Evolutionary conservation across 306 rosid genomes (phyloP).

Genomic region (Adenanthera pavonina): DNA sequence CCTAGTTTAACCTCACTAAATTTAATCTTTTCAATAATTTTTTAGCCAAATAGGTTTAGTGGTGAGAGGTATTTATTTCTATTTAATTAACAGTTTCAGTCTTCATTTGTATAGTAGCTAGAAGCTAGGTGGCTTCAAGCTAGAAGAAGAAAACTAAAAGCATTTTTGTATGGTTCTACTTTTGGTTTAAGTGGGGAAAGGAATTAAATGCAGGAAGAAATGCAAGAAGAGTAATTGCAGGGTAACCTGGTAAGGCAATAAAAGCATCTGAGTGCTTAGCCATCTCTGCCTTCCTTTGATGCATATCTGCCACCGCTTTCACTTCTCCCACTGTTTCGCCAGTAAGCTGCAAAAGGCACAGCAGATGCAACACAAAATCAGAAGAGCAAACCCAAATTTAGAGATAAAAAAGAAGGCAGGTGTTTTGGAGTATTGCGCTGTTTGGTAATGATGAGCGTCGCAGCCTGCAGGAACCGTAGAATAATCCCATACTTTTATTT

Average conservation of each 20-base stretch:
- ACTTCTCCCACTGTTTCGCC: slow-evolving; percentile 99
- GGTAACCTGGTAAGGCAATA: slow-evolving; percentile 97
- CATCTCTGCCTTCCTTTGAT: slow-evolving; percentile 99
- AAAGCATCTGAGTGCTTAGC: slow-evolving; percentile 98
- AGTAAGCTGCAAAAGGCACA: slow-evolving; percentile 73
- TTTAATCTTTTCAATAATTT: not conserved
- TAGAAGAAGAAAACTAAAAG: slow-evolving; percentile 28
- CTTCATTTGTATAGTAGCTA: not conserved
- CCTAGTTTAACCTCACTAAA: not conserved
- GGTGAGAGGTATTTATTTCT: not conserved
- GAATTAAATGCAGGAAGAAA: slow-evolving; percentile 6
- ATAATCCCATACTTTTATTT: slow-evolving; percentile 23
- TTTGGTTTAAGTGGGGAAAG: slow-evolving; percentile 18
- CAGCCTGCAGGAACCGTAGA: slow-evolving; percentile 47
- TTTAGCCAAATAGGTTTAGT: not conserved
- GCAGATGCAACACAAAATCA: slow-evolving; percentile 41
- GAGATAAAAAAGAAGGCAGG: slow-evolving; percentile 27
- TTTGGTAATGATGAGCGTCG: slow-evolving; percentile 59
- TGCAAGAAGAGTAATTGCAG: slow-evolving; percentile 30
- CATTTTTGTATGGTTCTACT: slow-evolving; percentile 38
- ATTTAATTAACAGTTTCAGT: not conserved
- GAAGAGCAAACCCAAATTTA: slow-evolving; percentile 38
- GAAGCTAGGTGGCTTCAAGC: slow-evolving; percentile 10
- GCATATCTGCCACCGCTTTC: slow-evolving; percentile 98
- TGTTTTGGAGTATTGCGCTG: slow-evolving; percentile 48